Base-by-base conservation (phyloP, 306 rosid genomes). In the Urtica urens region DNA sequence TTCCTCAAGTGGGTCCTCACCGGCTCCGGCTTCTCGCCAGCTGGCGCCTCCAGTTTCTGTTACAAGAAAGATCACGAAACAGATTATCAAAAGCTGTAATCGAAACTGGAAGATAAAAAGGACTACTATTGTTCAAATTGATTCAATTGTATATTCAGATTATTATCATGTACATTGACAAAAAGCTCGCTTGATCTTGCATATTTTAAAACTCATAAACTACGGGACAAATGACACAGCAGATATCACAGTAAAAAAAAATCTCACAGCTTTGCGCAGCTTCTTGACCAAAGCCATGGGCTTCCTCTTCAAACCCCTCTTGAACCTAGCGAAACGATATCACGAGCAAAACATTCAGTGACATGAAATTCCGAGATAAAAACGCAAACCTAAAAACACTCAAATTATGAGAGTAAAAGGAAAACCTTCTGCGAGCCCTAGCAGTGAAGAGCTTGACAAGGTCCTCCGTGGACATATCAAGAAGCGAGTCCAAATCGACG, bases 221-320 rank as follows among this genome's bases (percentile, higher is more conserved):
- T n/a, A n/a, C n/a, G n/a, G n/a, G n/a, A n/a, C n/a, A n/a, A n/a
- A n/a, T n/a, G n/a, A 42, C 22, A 42, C 13, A 20, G 9, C 18
- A 22, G 24, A 9, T 0, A 35, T 3, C 40, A 35, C 37, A 26
- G 1, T 4, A 14, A 14, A 25, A 3, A 3, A 37, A 16, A 49
- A 4, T 25, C 21, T 42, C 58, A 85, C 95, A 71, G 96, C 96
- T 57, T 83, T 87, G 59, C 96, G 94, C 4, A 87, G 96, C 76
- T 87, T 87, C 87, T 87, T 87, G 45, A 87, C 83, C 48, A 87
- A 35, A 18, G 96, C 96, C 96, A 87, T 87, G 7, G 96, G 96
- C 77, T 87, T 87, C 18, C 96, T 63, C 64, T 81, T 87, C 69
- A 87, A 54, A 24, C 94, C 96, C 59, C 96, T 83, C 62, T 84